Conservation (phyloP, 2,329 filamentous ascomycete genomes). For the Colletotrichum eremochloae region DNA sequence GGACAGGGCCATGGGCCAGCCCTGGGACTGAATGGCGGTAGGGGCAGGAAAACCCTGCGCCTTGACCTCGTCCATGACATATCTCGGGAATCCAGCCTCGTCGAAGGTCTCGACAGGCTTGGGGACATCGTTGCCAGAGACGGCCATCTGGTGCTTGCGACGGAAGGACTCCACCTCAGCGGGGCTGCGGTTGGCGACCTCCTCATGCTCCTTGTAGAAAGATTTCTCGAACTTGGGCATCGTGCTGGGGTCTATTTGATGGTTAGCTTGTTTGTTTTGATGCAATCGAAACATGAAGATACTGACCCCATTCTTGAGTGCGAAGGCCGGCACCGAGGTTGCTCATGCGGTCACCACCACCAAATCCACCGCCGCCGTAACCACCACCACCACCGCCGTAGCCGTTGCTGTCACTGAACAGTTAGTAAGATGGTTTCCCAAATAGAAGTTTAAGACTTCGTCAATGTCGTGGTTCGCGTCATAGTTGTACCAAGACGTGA, state of each 20-base stretch:
- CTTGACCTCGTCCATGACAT: constrained; percentile 99
- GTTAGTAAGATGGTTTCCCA: constrained; percentile 52
- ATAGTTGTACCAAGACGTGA: background rate
- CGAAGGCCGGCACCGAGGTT: constrained; percentile 90
- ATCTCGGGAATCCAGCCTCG: constrained; percentile 95
- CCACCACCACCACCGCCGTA: constrained; percentile 61
- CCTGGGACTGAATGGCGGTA: constrained; percentile 97
- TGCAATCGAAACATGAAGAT: constrained; percentile 44
- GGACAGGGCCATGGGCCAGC: constrained; percentile 98
- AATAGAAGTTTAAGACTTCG: constrained; percentile 19
- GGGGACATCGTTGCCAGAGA: constrained; percentile 84
- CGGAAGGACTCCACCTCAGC: constrained; percentile 92
- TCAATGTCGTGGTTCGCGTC: background rate
- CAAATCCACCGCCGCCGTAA: constrained; percentile 58
- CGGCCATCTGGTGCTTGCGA: constrained; percentile 84
- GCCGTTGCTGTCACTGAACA: constrained; percentile 62
- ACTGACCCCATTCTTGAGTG: constrained; percentile 89
- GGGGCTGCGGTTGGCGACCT: constrained; percentile 79
- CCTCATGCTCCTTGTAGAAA: constrained; percentile 96
- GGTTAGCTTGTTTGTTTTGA: constrained; percentile 44
- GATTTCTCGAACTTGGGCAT: constrained; percentile 99
- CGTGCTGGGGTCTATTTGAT: constrained; percentile 73
- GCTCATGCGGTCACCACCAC: constrained; percentile 92
- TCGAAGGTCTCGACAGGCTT: constrained; percentile 98
- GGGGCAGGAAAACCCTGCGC: constrained; percentile 94